Conservation (phyloP, 148 eudicot species). For the Dysphania ambrosioides region DNA sequence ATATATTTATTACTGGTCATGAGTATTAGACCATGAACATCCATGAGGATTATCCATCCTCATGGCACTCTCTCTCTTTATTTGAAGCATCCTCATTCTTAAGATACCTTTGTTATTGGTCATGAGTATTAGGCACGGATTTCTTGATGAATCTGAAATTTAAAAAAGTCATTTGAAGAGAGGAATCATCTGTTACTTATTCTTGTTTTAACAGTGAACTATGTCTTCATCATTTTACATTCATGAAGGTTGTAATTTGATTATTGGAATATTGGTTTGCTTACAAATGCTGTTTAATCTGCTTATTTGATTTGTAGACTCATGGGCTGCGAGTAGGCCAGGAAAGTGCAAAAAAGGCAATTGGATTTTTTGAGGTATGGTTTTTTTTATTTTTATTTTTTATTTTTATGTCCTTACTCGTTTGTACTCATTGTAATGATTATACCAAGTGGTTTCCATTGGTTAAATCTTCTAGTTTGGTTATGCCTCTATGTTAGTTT, state of each 20-base stretch:
- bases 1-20: not conserved
- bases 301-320: slow-evolving; percentile 49
- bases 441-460: not conserved
- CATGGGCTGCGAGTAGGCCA: slow-evolving; percentile 86
- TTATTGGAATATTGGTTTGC: not conserved
- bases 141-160: not conserved
- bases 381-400: not conserved
- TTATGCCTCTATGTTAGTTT: not conserved
- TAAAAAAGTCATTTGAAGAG: not conserved
- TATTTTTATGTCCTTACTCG: not conserved
- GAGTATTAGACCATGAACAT: too few species aligned
- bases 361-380: slow-evolving; percentile 82
- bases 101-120: not conserved
- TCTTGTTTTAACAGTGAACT: not conserved
- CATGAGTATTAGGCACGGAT: not conserved
- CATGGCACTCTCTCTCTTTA: too few species aligned
- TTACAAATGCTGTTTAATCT: slow-evolving; percentile 2
- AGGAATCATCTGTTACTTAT: not conserved
- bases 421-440: not conserved
- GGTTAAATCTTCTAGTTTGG: not conserved
- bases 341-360: slow-evolving; percentile 78
- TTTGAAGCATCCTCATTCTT: too few species aligned
- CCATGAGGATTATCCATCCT: too few species aligned
- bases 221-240: not conserved
- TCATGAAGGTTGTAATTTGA: not conserved